Evolutionary conservation across 2,329 filamentous ascomycete species (phyloP).

Genomic region (Waltergamsia citrina): DNA sequence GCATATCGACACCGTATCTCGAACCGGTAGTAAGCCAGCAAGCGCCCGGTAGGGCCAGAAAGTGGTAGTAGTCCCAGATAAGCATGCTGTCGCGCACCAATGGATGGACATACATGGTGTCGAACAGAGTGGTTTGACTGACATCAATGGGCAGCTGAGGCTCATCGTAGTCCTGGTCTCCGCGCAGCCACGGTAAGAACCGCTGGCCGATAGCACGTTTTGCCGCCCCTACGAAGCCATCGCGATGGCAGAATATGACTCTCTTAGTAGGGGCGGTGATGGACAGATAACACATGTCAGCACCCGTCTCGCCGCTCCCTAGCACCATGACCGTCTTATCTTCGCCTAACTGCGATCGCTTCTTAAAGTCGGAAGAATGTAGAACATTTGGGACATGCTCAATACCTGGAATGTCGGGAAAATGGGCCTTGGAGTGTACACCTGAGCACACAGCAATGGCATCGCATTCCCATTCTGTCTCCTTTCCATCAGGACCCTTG

Average conservation of each 20-base stretch:
- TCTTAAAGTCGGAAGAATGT: constrained; percentile 32
- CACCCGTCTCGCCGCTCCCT: constrained; percentile 32
- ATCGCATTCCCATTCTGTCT: constrained; percentile 23
- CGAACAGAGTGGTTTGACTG: constrained; percentile 28
- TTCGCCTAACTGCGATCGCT: constrained; percentile 23
- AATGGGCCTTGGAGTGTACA: constrained; percentile 25
- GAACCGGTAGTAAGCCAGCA: constrained; percentile 12
- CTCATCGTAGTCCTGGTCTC: constrained; percentile 8
- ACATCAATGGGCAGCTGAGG: constrained; percentile 19
- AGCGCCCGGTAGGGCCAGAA: constrained; percentile 11
- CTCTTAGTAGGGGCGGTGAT: constrained; percentile 26
- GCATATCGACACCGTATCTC: constrained; percentile 10
- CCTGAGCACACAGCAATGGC: constrained; percentile 32
- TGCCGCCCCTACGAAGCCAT: constrained; percentile 18
- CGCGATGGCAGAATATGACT: constrained; percentile 29
- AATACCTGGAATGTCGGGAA: constrained; percentile 24
- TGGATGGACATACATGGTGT: constrained; percentile 30
- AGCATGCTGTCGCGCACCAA: constrained; percentile 20
- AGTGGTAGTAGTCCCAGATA: constrained; percentile 29
- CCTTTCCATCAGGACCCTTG: constrained; percentile 1
- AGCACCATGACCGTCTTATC: constrained; percentile 29
- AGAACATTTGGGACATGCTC: constrained; percentile 22
- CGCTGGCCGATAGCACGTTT: constrained; percentile 8
- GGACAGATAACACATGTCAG: constrained; percentile 30
- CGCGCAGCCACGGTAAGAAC: constrained; percentile 10